Evolutionary conservation across 2,329 filamentous ascomycete species (phyloP).

Genomic region (Harringtonia aguacate): DNA sequence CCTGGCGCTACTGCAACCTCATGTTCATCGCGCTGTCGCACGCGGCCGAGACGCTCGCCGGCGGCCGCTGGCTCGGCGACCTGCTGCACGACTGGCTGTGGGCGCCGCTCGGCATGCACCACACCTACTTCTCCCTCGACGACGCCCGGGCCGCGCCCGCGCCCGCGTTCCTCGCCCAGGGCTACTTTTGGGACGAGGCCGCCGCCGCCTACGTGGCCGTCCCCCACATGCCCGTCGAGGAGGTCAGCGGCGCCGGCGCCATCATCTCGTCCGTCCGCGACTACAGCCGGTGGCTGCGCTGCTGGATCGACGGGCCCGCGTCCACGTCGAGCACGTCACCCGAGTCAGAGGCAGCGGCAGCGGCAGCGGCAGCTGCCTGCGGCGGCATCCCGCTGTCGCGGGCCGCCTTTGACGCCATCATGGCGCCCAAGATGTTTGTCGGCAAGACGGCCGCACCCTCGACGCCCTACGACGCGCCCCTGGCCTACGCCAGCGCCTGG

Average conservation of each 20-base stretch:
- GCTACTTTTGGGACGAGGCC: constrained; percentile 28
- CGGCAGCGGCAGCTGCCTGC: constrained; percentile 2
- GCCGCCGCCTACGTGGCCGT: constrained; percentile 13
- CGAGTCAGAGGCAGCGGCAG: not conserved
- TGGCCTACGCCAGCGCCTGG: constrained; percentile 31
- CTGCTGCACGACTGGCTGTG: constrained; percentile 30
- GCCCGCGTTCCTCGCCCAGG: constrained; percentile 24
- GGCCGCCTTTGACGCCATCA: constrained; percentile 21
- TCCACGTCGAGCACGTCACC: not conserved
- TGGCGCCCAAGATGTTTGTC: constrained; percentile 20
- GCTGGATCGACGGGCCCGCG: constrained; percentile 26
- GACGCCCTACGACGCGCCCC: constrained; percentile 19
- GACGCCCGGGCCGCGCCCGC: constrained; percentile 17
- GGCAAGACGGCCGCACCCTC: constrained; percentile 6
- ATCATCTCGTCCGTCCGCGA: constrained; percentile 36
- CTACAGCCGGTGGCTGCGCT: constrained; percentile 40
- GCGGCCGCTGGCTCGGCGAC: constrained; percentile 21
- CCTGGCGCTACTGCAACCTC: constrained; percentile 39
- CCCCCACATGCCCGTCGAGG: constrained; percentile 17
- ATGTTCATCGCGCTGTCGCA: constrained; percentile 39
- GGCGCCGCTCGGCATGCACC: constrained; percentile 31
- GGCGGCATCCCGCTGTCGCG: constrained; percentile 21
- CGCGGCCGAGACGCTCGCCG: constrained; percentile 30
- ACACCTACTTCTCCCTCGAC: constrained; percentile 23
- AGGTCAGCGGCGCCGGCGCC: constrained; percentile 28